Percentiles rank a stretch among this genome's conserved stretches.
Conservation (phyloP, 441 rosid genomes). For the Gossypium trilobum region DNA sequence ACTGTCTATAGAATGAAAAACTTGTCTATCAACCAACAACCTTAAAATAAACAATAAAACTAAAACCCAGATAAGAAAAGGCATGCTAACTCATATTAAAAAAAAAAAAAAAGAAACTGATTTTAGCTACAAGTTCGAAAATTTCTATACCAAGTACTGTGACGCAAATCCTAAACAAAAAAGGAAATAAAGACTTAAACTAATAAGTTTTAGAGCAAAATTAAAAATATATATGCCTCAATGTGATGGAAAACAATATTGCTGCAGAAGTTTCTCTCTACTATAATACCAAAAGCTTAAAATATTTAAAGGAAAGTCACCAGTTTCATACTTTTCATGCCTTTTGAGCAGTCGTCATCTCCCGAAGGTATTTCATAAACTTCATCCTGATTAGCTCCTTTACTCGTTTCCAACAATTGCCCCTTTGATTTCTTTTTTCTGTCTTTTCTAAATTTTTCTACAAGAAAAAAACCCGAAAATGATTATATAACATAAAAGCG, state of each 20-base stretch:
- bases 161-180: neutral
- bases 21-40: neutral
- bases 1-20: neutral
- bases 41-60: neutral
- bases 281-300: neutral
- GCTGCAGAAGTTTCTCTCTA: neutral
- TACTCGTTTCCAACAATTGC: conserved; percentile 24
- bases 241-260: neutral
- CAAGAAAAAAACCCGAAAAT: neutral
- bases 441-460: conserved; percentile 51
- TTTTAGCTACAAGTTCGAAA: neutral
- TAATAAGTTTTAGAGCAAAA: neutral
- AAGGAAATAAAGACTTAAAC: neutral
- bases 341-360: conserved; percentile 68
- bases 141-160: neutral
- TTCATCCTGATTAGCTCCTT: conserved; percentile 32
- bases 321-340: conserved; percentile 70
- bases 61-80: neutral
- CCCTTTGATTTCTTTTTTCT: conserved; percentile 36
- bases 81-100: neutral
- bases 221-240: neutral
- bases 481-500: neutral
- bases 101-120: neutral
- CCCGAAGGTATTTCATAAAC: conserved; percentile 69
- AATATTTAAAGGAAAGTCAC: neutral